Evolutionary conservation across 306 rosid species (phyloP).

Genomic region (Benincasa hispida): DNA sequence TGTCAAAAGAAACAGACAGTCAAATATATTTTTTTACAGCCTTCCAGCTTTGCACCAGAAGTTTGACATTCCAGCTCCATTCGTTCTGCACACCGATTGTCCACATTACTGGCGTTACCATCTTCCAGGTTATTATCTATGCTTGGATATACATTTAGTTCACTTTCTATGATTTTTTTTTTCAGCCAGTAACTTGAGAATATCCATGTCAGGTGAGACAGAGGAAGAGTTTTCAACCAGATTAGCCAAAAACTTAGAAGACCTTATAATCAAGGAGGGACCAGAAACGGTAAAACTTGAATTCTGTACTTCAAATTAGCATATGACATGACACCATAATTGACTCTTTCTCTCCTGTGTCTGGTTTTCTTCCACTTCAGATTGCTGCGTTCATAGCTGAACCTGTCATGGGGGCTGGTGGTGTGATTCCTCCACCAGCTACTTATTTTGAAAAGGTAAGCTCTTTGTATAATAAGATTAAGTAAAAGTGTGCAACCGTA

Average conservation of each 20-base stretch:
- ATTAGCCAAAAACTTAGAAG: constrained; percentile 76
- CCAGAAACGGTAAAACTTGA: constrained; percentile 68
- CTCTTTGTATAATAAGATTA: background rate
- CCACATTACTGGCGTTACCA: constrained; percentile 97
- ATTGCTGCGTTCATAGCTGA: constrained; percentile 98
- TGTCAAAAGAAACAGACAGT: constrained; percentile 8
- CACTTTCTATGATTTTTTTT: background rate
- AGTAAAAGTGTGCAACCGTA: background rate
- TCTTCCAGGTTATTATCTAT: constrained; percentile 65
- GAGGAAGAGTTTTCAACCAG: constrained; percentile 93
- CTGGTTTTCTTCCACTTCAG: constrained; percentile 16
- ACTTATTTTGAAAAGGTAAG: constrained; percentile 86
- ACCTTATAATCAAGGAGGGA: constrained; percentile 85
- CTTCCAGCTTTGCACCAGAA: constrained; percentile 86
- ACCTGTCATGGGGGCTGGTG: constrained; percentile 98
- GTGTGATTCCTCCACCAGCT: constrained; percentile 80
- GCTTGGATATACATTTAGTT: background rate
- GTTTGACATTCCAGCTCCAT: constrained; percentile 91
- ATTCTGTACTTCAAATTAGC: background rate
- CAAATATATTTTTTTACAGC: constrained; percentile 28
- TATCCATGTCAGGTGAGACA: constrained; percentile 62
- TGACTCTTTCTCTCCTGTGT: background rate
- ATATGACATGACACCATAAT: constrained; percentile 4
- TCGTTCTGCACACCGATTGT: constrained; percentile 84
- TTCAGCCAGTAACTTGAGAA: constrained; percentile 8